phyloP scores from a whole-genome alignment of 306 rosid species.

The Lathyrus aphaca region DNA sequence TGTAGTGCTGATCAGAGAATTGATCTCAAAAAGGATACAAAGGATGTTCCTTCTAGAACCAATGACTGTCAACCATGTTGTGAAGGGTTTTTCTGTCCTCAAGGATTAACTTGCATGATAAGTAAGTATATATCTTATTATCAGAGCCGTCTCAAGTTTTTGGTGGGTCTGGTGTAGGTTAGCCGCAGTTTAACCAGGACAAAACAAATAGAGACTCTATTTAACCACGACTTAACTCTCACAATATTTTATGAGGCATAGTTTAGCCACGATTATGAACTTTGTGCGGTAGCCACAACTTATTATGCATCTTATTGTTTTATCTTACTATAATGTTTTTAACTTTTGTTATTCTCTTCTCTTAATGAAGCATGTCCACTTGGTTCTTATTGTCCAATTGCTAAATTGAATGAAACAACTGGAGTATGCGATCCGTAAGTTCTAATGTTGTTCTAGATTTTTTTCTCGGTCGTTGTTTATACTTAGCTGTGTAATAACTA shows the following conservation, averaged over 20 bases:
- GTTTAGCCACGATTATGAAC: too few relatives aligned
- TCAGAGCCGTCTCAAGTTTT: too few relatives aligned
- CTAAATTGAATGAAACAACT: conserved; percentile 51
- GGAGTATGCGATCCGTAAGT: conserved; percentile 90
- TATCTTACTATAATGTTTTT: conserved; percentile 18
- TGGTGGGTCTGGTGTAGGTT: too few relatives aligned
- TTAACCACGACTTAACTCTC: too few relatives aligned
- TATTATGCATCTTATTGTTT: conserved; percentile 21
- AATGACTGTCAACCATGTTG: conserved; percentile 71
- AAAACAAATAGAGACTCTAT: too few relatives aligned
- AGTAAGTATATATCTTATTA: conserved; percentile 56
- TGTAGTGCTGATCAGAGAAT: conserved; percentile 52
- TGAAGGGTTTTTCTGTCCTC: conserved; percentile 84
- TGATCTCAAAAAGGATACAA: conserved; percentile 47
- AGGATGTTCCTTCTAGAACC: conserved; percentile 53
- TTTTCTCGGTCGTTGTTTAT: conserved; percentile 31
- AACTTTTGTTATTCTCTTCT: conserved; percentile 37
- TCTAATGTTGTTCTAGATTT: conserved; percentile 5
- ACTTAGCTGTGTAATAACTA: background rate
- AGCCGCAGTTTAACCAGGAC: too few relatives aligned
- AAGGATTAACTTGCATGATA: conserved; percentile 85
- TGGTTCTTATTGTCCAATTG: conserved; percentile 80
- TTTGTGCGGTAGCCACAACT: too few relatives aligned
- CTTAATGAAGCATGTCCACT: conserved; percentile 82
- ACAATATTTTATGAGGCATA: too few relatives aligned